Evolutionary conservation across 768 basidiomycete species (phyloP), one percentile per base, ranked within the genome.

Genomic region (Pilatotrama ljubarskyi): DNA sequence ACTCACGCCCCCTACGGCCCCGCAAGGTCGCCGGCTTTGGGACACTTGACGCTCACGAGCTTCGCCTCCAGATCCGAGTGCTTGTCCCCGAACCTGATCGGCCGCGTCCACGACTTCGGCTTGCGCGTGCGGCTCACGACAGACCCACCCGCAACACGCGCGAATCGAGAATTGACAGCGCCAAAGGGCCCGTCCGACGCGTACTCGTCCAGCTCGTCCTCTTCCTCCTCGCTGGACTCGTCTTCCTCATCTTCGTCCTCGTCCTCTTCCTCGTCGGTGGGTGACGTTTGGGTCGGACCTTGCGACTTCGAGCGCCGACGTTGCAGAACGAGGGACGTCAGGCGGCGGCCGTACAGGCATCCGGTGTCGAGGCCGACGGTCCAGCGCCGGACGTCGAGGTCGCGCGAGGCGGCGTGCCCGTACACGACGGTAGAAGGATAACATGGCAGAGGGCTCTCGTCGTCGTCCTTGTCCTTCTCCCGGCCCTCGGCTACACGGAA

Each of bases 321-420:
- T 32, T 73, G 78, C 43, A 93, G 76, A n/a, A 94, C 75, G 42
- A 93, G 73, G 3, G 90, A 88, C 5, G 88, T 84, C 50, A 94
- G 70, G 38, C 76, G 74, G 40, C 81, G 77, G 7, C 84, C 82
- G 67, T 92, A 88, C 42, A 84, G 90, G 68, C 94, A 96, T 11
- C 91, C 95, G 0, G 89, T 82, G 71, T 98, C 95, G 35, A 96
- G 73, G 1, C 95, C 95, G 60, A 94, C 75, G 2, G 87, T 84
- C 88, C 90, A 96, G 20, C 89, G 79, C 62, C 89, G 87, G 64
- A 93, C 72, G 70, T 95, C 92, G 13, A 97, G 78, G 13, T 90
- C 91, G 25, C 91, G 79, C 3, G 81, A 76, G 5, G 95, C 94
- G 8, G 86, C 81, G 68, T 97, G 95, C 0, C 93, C 95, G 71